phyloP scores from a whole-genome alignment of 495 filamentous ascomycete genomes.

The Hyaloscypha finlandica region DNA sequence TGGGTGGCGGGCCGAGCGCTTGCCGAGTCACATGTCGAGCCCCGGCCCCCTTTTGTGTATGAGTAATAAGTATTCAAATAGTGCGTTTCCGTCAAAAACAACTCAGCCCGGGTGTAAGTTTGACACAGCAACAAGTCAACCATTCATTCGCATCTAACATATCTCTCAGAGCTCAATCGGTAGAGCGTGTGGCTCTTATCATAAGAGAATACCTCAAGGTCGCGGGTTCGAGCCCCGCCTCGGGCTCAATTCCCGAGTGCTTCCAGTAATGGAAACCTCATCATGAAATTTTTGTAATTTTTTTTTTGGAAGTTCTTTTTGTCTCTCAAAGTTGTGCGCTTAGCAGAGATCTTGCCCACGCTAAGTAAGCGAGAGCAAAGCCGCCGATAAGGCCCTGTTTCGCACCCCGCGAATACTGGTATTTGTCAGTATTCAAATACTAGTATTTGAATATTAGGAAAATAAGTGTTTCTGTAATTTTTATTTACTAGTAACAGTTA shows the following conservation, averaged over 20 bases:
- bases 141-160: not conserved
- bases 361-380: not conserved
- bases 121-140: not conserved
- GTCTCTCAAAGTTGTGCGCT: not conserved
- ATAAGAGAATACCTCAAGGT: conserved; percentile 26
- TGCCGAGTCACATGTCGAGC: not conserved
- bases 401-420: too few relatives aligned
- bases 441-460: too few relatives aligned
- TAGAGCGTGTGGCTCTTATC: conserved; percentile 62
- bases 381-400: not conserved
- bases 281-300: conserved; percentile 10
- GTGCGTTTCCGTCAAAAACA: not conserved
- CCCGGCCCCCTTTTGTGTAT: not conserved
- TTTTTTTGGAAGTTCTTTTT: conserved; percentile 19
- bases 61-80: conserved; percentile 1
- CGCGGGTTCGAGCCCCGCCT: conserved; percentile 32
- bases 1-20: too few relatives aligned
- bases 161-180: conserved; percentile 50
- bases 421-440: too few relatives aligned
- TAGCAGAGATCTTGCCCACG: not conserved
- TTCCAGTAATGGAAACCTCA: conserved; percentile 4
- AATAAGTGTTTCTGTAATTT: too few relatives aligned
- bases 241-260: conserved; percentile 28
- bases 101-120: conserved; percentile 15
- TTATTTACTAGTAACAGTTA: too few relatives aligned